Evolutionary conservation across 345 rosid species (phyloP).

Genomic region (Balakata baccata): DNA sequence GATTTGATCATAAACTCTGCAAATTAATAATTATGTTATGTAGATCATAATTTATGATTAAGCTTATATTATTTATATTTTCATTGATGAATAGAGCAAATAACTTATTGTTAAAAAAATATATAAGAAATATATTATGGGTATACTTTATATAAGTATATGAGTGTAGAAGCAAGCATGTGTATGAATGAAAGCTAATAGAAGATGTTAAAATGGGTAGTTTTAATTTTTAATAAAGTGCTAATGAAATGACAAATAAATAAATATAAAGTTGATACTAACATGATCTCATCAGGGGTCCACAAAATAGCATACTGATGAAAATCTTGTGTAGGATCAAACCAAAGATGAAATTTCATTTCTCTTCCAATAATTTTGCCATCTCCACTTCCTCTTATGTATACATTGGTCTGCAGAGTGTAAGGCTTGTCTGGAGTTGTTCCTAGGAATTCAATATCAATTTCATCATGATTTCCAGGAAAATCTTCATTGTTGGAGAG

Average conservation of each 20-base stretch:
- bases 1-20: no score
- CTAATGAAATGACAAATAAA: not conserved
- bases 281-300: constrained; percentile 73
- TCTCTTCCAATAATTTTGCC: constrained; percentile 72
- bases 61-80: no score
- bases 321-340: constrained; percentile 77
- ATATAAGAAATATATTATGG: no score
- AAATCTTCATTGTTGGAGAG: constrained; percentile 81
- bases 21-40: no score
- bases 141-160: not conserved
- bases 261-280: constrained; percentile 17
- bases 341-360: constrained; percentile 75
- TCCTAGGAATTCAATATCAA: constrained; percentile 89
- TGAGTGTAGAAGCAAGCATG: not conserved
- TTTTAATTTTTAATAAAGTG: not conserved
- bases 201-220: not conserved
- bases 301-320: constrained; percentile 75
- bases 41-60: no score
- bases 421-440: constrained; percentile 69
- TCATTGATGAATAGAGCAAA: no score
- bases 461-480: constrained; percentile 84
- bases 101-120: no score
- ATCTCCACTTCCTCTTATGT: constrained; percentile 88
- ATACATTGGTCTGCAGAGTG: constrained; percentile 84
- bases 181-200: not conserved